phyloP scores from a whole-genome alignment of 306 rosid species.

The Trifolium repens region DNA sequence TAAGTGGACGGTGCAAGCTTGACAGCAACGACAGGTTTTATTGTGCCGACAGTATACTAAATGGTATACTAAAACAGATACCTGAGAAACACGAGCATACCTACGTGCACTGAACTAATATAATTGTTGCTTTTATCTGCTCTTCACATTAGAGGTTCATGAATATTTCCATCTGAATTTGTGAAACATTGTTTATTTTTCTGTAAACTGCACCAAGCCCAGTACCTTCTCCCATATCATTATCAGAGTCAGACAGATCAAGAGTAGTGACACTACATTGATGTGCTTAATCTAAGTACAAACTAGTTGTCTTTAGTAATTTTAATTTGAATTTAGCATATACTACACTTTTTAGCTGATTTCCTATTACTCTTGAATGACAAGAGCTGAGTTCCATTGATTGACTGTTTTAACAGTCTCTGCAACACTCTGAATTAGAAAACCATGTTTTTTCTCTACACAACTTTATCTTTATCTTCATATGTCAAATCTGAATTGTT shows the following conservation, averaged over 20 bases:
- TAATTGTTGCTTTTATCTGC: conserved; percentile 1
- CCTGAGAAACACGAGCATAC: conserved; percentile 11
- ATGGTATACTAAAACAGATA: conserved; percentile 25
- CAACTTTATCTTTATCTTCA: neutral
- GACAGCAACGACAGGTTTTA: neutral
- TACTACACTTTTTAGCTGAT: conserved; percentile 4
- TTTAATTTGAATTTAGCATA: neutral
- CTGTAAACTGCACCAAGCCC: neutral
- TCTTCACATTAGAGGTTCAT: conserved; percentile 10
- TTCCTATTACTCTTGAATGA: neutral
- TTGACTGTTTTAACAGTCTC: conserved; percentile 1
- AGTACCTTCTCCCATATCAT: neutral
- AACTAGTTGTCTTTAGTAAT: neutral
- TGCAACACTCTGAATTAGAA: conserved; percentile 15
- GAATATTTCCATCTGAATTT: conserved; percentile 7
- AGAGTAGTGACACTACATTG: neutral
- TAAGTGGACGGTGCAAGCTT: conserved; percentile 32
- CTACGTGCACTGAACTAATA: neutral
- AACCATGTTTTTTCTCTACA: conserved; percentile 8
- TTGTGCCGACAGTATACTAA: conserved; percentile 14
- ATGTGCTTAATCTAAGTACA: neutral
- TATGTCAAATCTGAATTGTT: conserved; percentile 19
- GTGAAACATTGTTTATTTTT: conserved; percentile 18
- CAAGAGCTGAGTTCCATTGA: conserved; percentile 3
- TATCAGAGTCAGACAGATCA: neutral